Conservation (phyloP, 805 yeast species). For the Yamadazyma paraphyllophila region DNA sequence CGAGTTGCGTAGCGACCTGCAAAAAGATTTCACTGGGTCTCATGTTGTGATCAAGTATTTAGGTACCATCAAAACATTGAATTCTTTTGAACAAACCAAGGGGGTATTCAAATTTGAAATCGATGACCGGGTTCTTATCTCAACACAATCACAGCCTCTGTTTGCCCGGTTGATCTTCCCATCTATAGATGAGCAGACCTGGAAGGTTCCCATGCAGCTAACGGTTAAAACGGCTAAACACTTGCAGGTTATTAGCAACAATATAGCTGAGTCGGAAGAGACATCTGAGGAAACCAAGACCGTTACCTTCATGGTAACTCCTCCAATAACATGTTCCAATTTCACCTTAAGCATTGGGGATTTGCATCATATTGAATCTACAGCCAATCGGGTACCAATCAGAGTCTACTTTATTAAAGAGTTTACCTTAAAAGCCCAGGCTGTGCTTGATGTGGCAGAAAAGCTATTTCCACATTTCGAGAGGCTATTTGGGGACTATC, state of each 20-base stretch:
- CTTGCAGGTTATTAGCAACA: conserved; percentile 54
- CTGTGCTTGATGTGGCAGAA: conserved; percentile 47
- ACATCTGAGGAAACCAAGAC: conserved; percentile 21
- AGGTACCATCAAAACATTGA: conserved; percentile 10
- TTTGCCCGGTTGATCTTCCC: conserved; percentile 66
- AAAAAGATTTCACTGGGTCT: conserved; percentile 14
- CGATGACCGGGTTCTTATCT: conserved; percentile 54
- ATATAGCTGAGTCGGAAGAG: conserved; percentile 26
- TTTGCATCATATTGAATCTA: conserved; percentile 45
- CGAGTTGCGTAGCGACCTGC: conserved; percentile 7
- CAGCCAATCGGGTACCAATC: conserved; percentile 34
- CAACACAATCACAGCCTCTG: conserved; percentile 73
- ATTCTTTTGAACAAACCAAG: conserved; percentile 13
- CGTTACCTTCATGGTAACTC: conserved; percentile 47
- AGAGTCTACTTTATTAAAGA: conserved; percentile 58
- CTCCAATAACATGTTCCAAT: conserved; percentile 58
- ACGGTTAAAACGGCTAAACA: conserved; percentile 43
- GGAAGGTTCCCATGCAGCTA: conserved; percentile 52
- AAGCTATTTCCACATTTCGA: conserved; percentile 50
- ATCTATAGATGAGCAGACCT: conserved; percentile 61
- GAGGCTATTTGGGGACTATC: conserved; percentile 47
- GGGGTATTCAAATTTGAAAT: conserved; percentile 33
- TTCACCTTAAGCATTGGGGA: conserved; percentile 73
- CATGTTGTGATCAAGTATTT: conserved; percentile 10
- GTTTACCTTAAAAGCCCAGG: conserved; percentile 41